phyloP scores from a whole-genome alignment of 371 early-diverging fungal species.

The Capniomyces stellatus region DNA sequence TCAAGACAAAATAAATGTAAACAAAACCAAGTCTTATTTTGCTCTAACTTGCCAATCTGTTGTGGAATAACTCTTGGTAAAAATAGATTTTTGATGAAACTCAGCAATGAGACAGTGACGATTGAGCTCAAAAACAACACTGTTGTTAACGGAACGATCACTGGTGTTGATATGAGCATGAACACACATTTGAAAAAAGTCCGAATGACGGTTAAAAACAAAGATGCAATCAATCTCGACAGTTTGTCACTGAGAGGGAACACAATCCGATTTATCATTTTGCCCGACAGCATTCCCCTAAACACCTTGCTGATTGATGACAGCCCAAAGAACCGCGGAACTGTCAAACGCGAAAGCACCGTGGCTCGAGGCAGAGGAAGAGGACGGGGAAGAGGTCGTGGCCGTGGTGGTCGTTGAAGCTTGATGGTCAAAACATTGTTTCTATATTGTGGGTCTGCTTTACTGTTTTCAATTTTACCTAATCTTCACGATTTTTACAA shows the following conservation, averaged over 20 bases:
- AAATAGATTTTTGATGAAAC: conserved; percentile 88
- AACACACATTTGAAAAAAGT: conserved; percentile 96
- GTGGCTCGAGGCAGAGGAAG: background rate
- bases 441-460: no score
- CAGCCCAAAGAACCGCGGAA: conserved; percentile 75
- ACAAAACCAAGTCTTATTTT: no score
- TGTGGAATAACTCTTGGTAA: no score
- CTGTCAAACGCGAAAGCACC: conserved; percentile 43
- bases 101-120: conserved; percentile 83
- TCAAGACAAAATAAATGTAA: no score
- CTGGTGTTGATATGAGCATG: conserved; percentile 97
- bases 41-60: no score
- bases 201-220: conserved; percentile 91
- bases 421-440: no score
- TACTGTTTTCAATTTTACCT: no score
- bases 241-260: conserved; percentile 84
- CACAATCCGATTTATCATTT: conserved; percentile 84
- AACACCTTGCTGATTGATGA: conserved; percentile 94
- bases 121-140: conserved; percentile 94
- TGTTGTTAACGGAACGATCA: conserved; percentile 84
- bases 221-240: conserved; percentile 79
- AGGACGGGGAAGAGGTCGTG: conserved; percentile 29
- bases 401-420: conserved; percentile 35
- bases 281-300: conserved; percentile 87
- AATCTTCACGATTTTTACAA: no score